phyloP scores from a whole-genome alignment of 805 yeast genomes.

The Teunomyces lycoperdinae region DNA sequence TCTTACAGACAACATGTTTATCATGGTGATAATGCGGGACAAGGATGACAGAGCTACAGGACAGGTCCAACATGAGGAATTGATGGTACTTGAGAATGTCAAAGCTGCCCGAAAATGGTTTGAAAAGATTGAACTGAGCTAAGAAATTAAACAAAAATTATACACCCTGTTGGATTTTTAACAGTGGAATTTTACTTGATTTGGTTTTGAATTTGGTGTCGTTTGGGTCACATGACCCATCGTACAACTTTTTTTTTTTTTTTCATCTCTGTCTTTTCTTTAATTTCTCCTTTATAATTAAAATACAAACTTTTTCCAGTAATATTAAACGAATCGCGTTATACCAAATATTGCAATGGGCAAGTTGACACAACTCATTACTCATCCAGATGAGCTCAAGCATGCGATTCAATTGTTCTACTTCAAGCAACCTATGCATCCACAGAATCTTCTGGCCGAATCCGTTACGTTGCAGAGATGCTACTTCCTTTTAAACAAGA shows the following conservation, averaged over 20 bases:
- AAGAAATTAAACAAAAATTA: neutral
- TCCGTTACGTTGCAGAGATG: conserved; percentile 49
- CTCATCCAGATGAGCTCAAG: conserved; percentile 70
- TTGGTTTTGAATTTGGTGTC: neutral
- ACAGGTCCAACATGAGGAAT: conserved; percentile 33
- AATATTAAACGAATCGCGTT: neutral
- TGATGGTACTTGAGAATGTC: conserved; percentile 54
- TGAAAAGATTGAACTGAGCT: conserved; percentile 38
- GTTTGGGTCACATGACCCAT: neutral
- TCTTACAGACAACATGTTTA: conserved; percentile 58
- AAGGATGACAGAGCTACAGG: conserved; percentile 26
- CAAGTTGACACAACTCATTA: conserved; percentile 53
- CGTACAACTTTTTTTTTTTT: neutral
- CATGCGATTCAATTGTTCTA: conserved; percentile 60
- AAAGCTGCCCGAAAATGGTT: conserved; percentile 56
- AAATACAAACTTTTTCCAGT: neutral
- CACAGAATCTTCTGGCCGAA: conserved; percentile 37
- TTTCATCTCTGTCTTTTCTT: neutral
- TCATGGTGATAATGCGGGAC: conserved; percentile 56
- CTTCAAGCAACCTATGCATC: conserved; percentile 54
- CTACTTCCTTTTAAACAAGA: conserved; percentile 58
- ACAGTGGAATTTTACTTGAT: neutral
- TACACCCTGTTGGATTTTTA: neutral
- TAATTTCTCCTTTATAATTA: neutral
- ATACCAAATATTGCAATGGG: conserved; percentile 42